Percentiles rank a stretch among this genome's conserved stretches.
These are phyloP conservation scores for Tetragonia tetragonoides DNA, from an alignment of 148 eudicot genomes.

Conservation along the genomic window DNA sequence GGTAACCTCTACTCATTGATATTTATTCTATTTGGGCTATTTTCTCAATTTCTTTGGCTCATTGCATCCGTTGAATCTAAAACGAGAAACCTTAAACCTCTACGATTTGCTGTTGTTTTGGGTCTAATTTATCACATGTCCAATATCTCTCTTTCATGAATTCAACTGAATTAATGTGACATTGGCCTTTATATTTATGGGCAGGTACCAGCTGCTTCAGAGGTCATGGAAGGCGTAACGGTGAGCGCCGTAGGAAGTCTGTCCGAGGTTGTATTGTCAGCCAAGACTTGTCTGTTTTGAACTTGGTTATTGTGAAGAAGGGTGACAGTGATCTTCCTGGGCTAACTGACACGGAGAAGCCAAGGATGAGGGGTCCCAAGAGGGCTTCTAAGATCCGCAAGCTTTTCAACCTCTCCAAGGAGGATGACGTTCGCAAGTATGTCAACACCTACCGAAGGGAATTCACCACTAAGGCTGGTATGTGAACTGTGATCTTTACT, in stretches of 20 bases:
- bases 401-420: constrained; percentile 83
- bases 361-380: constrained; percentile 96
- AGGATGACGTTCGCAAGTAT: constrained; percentile 88
- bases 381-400: constrained; percentile 91
- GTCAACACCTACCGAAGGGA: constrained; percentile 83
- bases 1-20: neutral
- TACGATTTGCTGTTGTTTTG: too few relatives aligned
- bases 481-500: constrained; percentile 16
- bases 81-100: too few relatives aligned
- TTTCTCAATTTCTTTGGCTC: too few relatives aligned
- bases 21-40: too few relatives aligned
- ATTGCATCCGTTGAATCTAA: too few relatives aligned
- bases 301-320: constrained; percentile 86
- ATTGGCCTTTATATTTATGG: neutral
- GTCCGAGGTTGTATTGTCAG: constrained; percentile 89
- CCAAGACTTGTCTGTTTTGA: constrained; percentile 78
- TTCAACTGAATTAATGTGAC: too few relatives aligned
- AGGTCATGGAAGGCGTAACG: constrained; percentile 75
- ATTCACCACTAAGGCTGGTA: constrained; percentile 69
- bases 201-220: constrained; percentile 84
- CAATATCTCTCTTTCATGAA: too few relatives aligned
- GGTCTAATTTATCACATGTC: too few relatives aligned
- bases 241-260: constrained; percentile 84
- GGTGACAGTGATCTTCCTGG: constrained; percentile 91
- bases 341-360: constrained; percentile 75